A percentile compares a stretch with the other conserved stretches of the same genome.
Evolutionary conservation across 2,329 filamentous ascomycete species (phyloP).

Genomic region (Plenodomus tracheiphilus): DNA sequence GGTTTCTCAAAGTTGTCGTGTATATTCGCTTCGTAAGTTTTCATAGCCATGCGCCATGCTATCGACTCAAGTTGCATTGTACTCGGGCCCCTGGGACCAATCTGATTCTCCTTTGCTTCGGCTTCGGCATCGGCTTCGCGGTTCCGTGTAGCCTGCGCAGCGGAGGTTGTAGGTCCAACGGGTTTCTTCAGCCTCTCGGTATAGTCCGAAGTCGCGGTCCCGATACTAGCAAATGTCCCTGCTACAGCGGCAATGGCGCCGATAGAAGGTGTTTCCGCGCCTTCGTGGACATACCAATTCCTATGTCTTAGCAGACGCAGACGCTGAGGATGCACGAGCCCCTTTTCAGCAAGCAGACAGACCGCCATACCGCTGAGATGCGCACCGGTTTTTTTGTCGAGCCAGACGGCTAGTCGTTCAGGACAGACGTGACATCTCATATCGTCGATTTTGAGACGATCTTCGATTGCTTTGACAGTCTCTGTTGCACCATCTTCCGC

Average conservation of each 20-base stretch:
- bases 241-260: conserved; percentile 16
- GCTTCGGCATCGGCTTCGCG: neutral
- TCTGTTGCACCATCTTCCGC: conserved; percentile 18
- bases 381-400: conserved; percentile 19
- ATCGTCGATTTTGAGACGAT: conserved; percentile 12
- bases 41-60: conserved; percentile 21
- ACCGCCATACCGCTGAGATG: conserved; percentile 23
- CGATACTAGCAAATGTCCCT: conserved; percentile 11
- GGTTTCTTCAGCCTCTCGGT: conserved; percentile 11
- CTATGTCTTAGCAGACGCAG: conserved; percentile 22
- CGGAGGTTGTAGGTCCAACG: neutral
- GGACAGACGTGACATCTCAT: conserved; percentile 27
- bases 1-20: conserved; percentile 8
- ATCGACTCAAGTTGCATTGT: conserved; percentile 12
- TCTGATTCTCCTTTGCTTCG: neutral
- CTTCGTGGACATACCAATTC: conserved; percentile 26
- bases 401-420: conserved; percentile 20
- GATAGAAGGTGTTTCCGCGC: conserved; percentile 15
- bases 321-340: conserved; percentile 10
- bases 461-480: conserved; percentile 15
- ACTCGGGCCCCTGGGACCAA: neutral
- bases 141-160: neutral
- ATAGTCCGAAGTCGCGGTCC: conserved; percentile 16
- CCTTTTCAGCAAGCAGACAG: conserved; percentile 7
- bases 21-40: conserved; percentile 12